A percentile compares a stretch with the other conserved stretches of the same genome.
These are phyloP conservation scores for Globisporangium uncinulatum DNA, from an alignment of 352 stramenopile genomes.

Conservation along the genomic window DNA sequence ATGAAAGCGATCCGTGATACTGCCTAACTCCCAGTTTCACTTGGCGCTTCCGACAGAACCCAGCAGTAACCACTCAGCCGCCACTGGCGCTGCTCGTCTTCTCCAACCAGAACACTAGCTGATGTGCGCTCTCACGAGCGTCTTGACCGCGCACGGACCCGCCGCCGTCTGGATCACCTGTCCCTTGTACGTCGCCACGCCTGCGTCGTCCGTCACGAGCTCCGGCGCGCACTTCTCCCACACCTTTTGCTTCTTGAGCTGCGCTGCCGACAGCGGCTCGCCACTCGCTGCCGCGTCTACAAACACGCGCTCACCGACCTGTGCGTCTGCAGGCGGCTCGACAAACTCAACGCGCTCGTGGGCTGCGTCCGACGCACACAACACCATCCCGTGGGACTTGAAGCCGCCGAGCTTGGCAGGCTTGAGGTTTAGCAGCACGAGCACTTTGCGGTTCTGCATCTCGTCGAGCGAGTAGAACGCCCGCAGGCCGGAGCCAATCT, in stretches of 20 bases:
- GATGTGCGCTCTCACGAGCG: conserved; percentile 62
- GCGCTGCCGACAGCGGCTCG: conserved; percentile 64
- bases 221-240: conserved; percentile 72
- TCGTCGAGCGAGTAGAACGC: conserved; percentile 94
- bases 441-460: conserved; percentile 92
- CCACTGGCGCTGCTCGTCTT: too few species aligned
- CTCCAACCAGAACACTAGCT: too few species aligned
- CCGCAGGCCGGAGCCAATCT: conserved; percentile 94
- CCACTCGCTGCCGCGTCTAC: conserved; percentile 68
- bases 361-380: conserved; percentile 88
- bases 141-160: conserved; percentile 53
- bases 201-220: conserved; percentile 58
- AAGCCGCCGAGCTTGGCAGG: conserved; percentile 95
- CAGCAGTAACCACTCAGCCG: too few species aligned
- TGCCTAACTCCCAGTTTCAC: too few species aligned
- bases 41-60: too few species aligned
- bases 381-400: conserved; percentile 96
- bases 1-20: too few species aligned
- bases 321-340: conserved; percentile 88
- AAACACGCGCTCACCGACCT: conserved; percentile 91
- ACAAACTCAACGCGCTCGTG: conserved; percentile 94
- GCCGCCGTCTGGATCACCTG: conserved; percentile 65
- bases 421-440: conserved; percentile 99
- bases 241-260: conserved; percentile 88
- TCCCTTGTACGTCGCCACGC: conserved; percentile 80